Conservation (phyloP, 1,284 basidiomycete genomes). For the Trichosporon faecale region DNA sequence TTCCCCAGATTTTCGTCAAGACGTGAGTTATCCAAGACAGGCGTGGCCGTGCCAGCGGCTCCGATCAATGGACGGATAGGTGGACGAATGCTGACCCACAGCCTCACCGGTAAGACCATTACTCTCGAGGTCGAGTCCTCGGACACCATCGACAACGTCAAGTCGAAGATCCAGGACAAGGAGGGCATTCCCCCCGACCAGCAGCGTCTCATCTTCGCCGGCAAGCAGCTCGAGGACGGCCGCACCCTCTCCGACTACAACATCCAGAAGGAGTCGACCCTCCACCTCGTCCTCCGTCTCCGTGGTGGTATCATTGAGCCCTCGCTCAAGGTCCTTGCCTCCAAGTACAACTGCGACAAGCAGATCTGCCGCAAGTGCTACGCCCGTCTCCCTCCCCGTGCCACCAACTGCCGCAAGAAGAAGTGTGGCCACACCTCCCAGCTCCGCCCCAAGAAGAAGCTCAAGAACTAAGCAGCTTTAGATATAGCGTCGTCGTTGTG, state of each 20-base stretch:
- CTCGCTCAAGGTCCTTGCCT: constrained; percentile 91
- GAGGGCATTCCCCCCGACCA: constrained; percentile 84
- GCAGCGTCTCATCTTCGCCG: constrained; percentile 89
- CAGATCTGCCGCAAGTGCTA: constrained; percentile 99
- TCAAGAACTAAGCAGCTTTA: constrained; percentile 65
- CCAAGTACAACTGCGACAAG: constrained; percentile 97
- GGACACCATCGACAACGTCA: constrained; percentile 64
- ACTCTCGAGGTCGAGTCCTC: constrained; percentile 60
- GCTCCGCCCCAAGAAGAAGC: constrained; percentile 85
- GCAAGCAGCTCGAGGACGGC: constrained; percentile 95
- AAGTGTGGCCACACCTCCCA: constrained; percentile 87
- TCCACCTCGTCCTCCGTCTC: constrained; percentile 95
- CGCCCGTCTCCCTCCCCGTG: constrained; percentile 96
- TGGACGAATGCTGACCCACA: constrained; percentile 39
- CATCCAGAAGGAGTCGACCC: constrained; percentile 98
- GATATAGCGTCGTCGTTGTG: constrained; percentile 11
- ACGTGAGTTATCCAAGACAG: constrained; percentile 36
- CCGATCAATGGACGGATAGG: neutral
- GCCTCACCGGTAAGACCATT: constrained; percentile 60
- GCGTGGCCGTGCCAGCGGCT: neutral
- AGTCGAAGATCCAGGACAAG: constrained; percentile 61
- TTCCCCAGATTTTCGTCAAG: constrained; percentile 56
- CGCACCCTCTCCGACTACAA: constrained; percentile 93
- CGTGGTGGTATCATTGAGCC: constrained; percentile 99
- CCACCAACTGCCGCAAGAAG: constrained; percentile 82